Conservation (phyloP, 1,284 basidiomycete species). For the Trichosporon inkin region DNA sequence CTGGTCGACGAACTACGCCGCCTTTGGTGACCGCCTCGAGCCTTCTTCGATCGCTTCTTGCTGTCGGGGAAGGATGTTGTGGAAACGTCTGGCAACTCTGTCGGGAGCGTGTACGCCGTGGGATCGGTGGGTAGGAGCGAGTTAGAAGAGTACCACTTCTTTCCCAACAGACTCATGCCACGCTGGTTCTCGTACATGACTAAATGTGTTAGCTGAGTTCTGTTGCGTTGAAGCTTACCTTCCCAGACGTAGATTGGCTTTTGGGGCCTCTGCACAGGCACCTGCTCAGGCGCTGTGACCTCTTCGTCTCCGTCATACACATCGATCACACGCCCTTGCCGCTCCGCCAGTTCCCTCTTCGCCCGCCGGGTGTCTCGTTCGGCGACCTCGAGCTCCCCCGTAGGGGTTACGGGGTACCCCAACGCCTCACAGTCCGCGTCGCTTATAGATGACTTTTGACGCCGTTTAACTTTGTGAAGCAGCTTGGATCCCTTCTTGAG, state of each 20-base stretch:
- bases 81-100: conserved; percentile 9
- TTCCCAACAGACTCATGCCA: conserved; percentile 45
- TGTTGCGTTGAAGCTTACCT: conserved; percentile 53
- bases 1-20: neutral
- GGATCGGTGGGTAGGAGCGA: conserved; percentile 48
- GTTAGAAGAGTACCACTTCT: conserved; percentile 43
- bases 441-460: neutral
- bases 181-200: conserved; percentile 52
- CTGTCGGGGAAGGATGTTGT: conserved; percentile 14
- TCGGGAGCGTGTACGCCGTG: conserved; percentile 41
- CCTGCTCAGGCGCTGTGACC: conserved; percentile 10
- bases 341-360: neutral
- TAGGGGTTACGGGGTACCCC: neutral
- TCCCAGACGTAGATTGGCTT: conserved; percentile 61
- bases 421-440: neutral
- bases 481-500: conserved; percentile 4
- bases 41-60: neutral
- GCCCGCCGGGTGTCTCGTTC: neutral
- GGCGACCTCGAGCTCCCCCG: neutral
- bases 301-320: neutral
- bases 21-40: neutral
- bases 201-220: conserved; percentile 16
- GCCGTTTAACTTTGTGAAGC: neutral
- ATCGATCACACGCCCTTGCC: conserved; percentile 8
- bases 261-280: neutral